A percentile compares a stretch with the other conserved stretches of the same genome.
phyloP scores from a whole-genome alignment of 2,329 filamentous ascomycete genomes.

The Myotisia sp. region DNA sequence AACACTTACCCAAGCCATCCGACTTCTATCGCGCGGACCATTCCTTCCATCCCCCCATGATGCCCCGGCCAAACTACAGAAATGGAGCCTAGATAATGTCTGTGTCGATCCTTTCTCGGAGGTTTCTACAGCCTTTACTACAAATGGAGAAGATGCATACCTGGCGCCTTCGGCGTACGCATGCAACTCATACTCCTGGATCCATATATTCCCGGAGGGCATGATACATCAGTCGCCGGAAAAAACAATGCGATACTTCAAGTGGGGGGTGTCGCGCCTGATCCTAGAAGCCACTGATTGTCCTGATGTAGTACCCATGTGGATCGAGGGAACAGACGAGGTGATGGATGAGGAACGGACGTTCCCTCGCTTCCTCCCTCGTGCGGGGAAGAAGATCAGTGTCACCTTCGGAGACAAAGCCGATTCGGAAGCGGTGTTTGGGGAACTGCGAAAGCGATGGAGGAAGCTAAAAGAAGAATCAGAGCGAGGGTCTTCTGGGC shows the following conservation, averaged over 20 bases:
- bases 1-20: slow-evolving; percentile 71
- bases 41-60: slow-evolving; percentile 36
- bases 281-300: slow-evolving; percentile 80
- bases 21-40: slow-evolving; percentile 59
- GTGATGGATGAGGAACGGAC: slow-evolving; percentile 73
- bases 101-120: slow-evolving; percentile 36
- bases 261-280: slow-evolving; percentile 85
- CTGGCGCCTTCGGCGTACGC: slow-evolving; percentile 57
- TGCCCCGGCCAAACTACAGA: slow-evolving; percentile 21
- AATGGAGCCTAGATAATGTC: slow-evolving; percentile 28
- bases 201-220: slow-evolving; percentile 93
- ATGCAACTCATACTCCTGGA: slow-evolving; percentile 60
- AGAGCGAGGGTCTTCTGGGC: slow-evolving; percentile 26
- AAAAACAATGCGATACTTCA: slow-evolving; percentile 84
- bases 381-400: slow-evolving; percentile 53
- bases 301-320: slow-evolving; percentile 84
- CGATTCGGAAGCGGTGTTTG: slow-evolving; percentile 60
- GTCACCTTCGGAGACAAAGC: slow-evolving; percentile 69
- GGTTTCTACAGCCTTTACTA: slow-evolving; percentile 28
- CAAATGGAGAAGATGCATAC: slow-evolving; percentile 36
- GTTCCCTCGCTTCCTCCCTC: slow-evolving; percentile 69
- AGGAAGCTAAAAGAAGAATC: slow-evolving; percentile 45
- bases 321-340: slow-evolving; percentile 76
- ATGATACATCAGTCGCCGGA: slow-evolving; percentile 77
- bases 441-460: slow-evolving; percentile 63